Base-by-base conservation (phyloP, 129 eudicot species). In the Centaurea solstitialis region DNA sequence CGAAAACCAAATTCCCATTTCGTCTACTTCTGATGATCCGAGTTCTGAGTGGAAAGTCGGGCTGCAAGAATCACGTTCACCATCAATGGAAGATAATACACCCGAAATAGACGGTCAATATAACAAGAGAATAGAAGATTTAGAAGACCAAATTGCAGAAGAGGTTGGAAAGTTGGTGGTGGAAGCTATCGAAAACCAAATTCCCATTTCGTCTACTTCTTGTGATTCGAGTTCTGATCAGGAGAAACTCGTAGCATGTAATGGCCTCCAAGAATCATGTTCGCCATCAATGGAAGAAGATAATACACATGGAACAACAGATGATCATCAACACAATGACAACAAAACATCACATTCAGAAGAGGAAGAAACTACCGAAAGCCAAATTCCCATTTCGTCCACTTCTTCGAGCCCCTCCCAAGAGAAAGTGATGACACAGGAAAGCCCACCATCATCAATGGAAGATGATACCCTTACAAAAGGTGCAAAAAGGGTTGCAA, bases 201-300 rank as follows among this genome's bases (percentile, higher is more conserved):
- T 4, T 35, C 12, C 18, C 45, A 69, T 33, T 69, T 28, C 45
- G 24, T 26, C 62, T 3, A 66, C 35, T 30, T 30, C 2, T 30
- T 30, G 3, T 30, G 35, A 30, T 30, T 30, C 35, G 35, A 30
- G 35, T 30, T 30, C 35, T 30, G 35, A 30, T 30, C 35, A 79
- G 77, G 74, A 53, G 35, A 67, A 73, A 67, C 35, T 30, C 3
- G 13, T 38, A 3, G 18, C 20, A 40, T 74, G 75, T 45, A 75
- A 72, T 28, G 82, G 24, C 69, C 35, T 71, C 76, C 23, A 72
- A 17, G 28, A 12, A 67, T 77, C 35, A 30, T 30, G 65, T 75
- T 75, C 80, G 68, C 43, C 81, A 38, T 47, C 39, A 35, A 74
- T 17, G 17, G 66, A 75, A 83, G 68, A 72, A n/a, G n/a, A n/a